phyloP scores from a whole-genome alignment of 306 rosid species.

The Albizia julibrissin region DNA sequence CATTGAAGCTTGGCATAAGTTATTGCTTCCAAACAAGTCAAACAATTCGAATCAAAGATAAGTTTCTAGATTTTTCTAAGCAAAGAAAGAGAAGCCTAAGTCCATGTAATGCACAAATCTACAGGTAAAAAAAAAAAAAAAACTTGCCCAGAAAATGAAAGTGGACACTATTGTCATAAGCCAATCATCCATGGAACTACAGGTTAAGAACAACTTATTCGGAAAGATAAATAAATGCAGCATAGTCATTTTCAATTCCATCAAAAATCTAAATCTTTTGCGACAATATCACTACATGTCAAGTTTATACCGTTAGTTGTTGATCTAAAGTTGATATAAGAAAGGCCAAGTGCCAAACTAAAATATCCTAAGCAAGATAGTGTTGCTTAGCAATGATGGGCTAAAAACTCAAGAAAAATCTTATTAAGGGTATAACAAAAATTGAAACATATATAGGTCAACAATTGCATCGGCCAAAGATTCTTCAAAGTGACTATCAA shows the following conservation, averaged over 20 bases:
- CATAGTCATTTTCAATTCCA: not conserved
- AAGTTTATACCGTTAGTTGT: conserved; percentile 52
- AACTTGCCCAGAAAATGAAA: not conserved
- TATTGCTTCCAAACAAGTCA: not conserved
- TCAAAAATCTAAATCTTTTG: not conserved
- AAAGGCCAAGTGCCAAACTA: too few relatives aligned
- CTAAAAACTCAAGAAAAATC: too few relatives aligned
- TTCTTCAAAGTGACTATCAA: too few relatives aligned
- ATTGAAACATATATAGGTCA: too few relatives aligned
- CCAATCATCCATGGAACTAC: not conserved
- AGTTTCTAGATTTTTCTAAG: not conserved
- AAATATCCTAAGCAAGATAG: too few relatives aligned
- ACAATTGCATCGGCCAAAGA: too few relatives aligned
- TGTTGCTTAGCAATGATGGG: too few relatives aligned
- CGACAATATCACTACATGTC: not conserved
- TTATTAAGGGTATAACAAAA: too few relatives aligned
- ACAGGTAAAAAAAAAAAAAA: not conserved
- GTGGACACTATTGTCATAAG: not conserved
- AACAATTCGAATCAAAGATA: too few relatives aligned
- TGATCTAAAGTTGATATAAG: conserved; percentile 52
- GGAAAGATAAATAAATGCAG: conserved; percentile 15
- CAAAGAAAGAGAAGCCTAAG: not conserved
- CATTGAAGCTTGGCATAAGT: not conserved
- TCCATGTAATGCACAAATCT: not conserved
- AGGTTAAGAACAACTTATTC: not conserved